Evolutionary conservation across 495 filamentous ascomycete species (phyloP), one percentile per base, ranked within the genome.

Genomic region (Neurospora hispaniola): DNA sequence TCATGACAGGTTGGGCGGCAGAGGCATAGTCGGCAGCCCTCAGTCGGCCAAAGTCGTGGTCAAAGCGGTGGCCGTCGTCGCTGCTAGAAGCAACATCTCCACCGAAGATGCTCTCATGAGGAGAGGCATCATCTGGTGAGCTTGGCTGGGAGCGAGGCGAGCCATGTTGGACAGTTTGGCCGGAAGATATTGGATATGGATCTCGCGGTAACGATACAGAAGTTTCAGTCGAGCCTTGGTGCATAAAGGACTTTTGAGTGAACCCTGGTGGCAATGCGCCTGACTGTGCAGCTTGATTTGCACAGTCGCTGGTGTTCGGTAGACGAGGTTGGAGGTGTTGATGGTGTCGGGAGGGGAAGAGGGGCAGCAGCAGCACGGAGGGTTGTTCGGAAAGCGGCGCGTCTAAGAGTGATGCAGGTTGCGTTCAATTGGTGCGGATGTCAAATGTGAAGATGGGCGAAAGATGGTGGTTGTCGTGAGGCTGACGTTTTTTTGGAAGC

Each of bases 201-300:
- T 38, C 54, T 18, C 54, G 54, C 5, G 54, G 54, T 66, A 38
- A 1, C 0, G 54, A 66, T 31, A 66, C 86, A 79, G 86, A 85
- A 85, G 85, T 85, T 81, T 89, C 86, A 81, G 85, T 82, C 78
- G 87, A 86, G 89, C 91, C 91, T 89, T 90, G 83, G 90, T 95
- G 94, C 94, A 97, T 97, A 96, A 90, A 97, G 84, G 83, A 80
- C 54, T 80, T 81, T 82, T 83, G 74, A 75, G 73, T 78, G 80
- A 81, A 77, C 82, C 75, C 71, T 76, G 78, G 76, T 73, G 73
- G 71, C 70, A 72, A 43, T 75, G 71, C 68, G 77, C 81, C 81
- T 81, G 91, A 93, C 93, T 91, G 93, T 93, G 88, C 92, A 78
- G 71, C 14, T 75, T 16, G 70, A 68, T 59, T 76, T 77, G 81